Evolutionary conservation across 345 rosid species (phyloP), one percentile per base, ranked within the genome.

Genomic region (Nephelium lappaceum): DNA sequence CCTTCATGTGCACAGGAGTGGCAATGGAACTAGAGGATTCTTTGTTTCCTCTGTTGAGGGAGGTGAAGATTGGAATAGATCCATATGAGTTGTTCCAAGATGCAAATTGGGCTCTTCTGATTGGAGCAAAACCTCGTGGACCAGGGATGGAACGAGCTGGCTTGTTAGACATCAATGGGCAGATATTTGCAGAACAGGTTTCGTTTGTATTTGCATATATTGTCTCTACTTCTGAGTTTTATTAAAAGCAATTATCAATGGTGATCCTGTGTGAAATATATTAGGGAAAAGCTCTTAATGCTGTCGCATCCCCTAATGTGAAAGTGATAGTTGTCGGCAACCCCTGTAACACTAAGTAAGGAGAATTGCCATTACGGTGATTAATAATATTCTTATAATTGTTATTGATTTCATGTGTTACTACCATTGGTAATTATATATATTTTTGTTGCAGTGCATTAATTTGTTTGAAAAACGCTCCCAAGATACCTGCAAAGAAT

Each of bases 1-100:
- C 45, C 21, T 61, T 70, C 41, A 8, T 80, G 73, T 39, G 4
- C 82, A 76, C 82, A 93, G 97, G 97, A 81, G 99, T 96, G 61
- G 99, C 99, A 21, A 96, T 96, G 99, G 99, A 96, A 25, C 92
- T 96, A 51, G 99, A 96, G 90, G 99, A 96, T 88, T 96, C 97
- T 3, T 86, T 96, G 88, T 96, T 84, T 81, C 99, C 99, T 6
- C 78, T 96, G 84, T 82, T 96, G 91, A 91, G 97, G 85, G 97
- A 96, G 83, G 99, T 96, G 79, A 87, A 82, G 68, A 94, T 96
- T 23, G 93, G 99, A 78, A 93, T 90, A 47, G 73, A 91, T 81
- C 87, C 99, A 62, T 88, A 91, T 58, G 99, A 96, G 74, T 85
- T 96, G 68, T 96, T 93, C 75, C 90, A 93, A 88, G 99, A 96